A percentile compares a stretch with the other conserved stretches of the same genome.
Evolutionary conservation across 306 rosid genomes (phyloP).

Genomic region (Begonia loranthoides): DNA sequence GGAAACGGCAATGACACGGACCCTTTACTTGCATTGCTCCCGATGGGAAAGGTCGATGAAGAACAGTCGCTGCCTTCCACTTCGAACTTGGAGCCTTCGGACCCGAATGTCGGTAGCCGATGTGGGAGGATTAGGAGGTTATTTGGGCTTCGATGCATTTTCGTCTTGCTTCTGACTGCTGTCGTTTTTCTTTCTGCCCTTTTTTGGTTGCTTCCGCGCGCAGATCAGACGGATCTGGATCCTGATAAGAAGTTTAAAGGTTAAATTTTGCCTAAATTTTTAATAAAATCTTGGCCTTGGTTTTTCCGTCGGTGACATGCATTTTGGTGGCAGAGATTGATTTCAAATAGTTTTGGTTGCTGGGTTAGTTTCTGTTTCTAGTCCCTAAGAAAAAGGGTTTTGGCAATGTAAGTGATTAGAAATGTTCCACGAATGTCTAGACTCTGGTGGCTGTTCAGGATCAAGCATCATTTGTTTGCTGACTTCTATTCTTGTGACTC

Average conservation of each 20-base stretch:
- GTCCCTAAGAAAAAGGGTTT: slow-evolving; percentile 13
- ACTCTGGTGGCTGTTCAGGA: neutral
- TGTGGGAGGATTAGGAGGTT: slow-evolving; percentile 36
- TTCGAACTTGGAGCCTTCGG: slow-evolving; percentile 18
- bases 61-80: slow-evolving; percentile 30
- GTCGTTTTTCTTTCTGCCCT: slow-evolving; percentile 71
- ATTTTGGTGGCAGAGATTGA: slow-evolving; percentile 25
- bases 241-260: slow-evolving; percentile 49
- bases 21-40: slow-evolving; percentile 31
- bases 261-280: slow-evolving; percentile 8
- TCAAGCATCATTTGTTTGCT: too few species aligned
- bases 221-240: slow-evolving; percentile 47
- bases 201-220: slow-evolving; percentile 71
- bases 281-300: neutral
- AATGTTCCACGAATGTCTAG: neutral
- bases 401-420: slow-evolving; percentile 5
- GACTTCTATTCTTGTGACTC: too few species aligned
- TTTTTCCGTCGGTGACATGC: slow-evolving; percentile 14
- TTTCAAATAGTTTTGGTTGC: slow-evolving; percentile 20
- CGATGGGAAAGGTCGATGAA: slow-evolving; percentile 75
- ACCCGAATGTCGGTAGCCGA: slow-evolving; percentile 25
- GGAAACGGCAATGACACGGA: slow-evolving; percentile 26
- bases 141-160: slow-evolving; percentile 52
- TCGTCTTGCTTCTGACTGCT: slow-evolving; percentile 41
- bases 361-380: slow-evolving; percentile 2